Evolutionary conservation across 2,329 filamentous ascomycete genomes (phyloP), one percentile per base, ranked within the genome.

Genomic region (Plectosphaerella plurivora): DNA sequence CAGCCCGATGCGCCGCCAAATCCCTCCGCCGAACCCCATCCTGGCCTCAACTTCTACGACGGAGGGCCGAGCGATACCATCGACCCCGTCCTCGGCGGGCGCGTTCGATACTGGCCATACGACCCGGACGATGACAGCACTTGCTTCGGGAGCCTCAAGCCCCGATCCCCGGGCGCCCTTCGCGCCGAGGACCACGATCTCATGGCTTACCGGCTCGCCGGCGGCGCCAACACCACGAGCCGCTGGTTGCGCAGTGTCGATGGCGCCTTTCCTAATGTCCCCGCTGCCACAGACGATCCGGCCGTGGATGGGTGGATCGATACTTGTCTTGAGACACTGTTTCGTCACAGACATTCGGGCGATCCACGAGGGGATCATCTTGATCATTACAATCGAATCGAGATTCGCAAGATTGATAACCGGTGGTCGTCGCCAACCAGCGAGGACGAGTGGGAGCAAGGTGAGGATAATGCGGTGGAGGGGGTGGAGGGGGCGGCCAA

Each of bases 201-300:
- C 24, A 68, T 68, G 52, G 66, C 69, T 35, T 64, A 72, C 55
- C 67, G 69, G 57, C 61, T 61, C 42, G 63, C 64, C n/a, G 64
- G 71, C 15, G 61, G 71, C n/a, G 61, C 57, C 12, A 74, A 73
- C 53, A 62, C 68, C 4, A 74, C 72, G 2, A 73, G 73, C 14
- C 57, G 65, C 50, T 75, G 72, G 70, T 68, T 70, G 56, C 66
- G 65, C 51, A 70, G 70, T 51, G 70, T 77, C 52, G 73, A 77
- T 55, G 72, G 71, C 35, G 58, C 70, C 5, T 77, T 76, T 53
- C 64, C 66, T 24, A 76, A 76, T 58, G 68, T 67, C 57, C 75
- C 75, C 53, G 64, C 65, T 16, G 70, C 65, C 24, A 75, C 73
- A 8, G 28, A 33, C 28, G 8, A 33, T 12, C 28, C 28, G 28